Base-by-base conservation (phyloP, 495 filamentous ascomycete species). In the Parachaetomium inaequale region DNA sequence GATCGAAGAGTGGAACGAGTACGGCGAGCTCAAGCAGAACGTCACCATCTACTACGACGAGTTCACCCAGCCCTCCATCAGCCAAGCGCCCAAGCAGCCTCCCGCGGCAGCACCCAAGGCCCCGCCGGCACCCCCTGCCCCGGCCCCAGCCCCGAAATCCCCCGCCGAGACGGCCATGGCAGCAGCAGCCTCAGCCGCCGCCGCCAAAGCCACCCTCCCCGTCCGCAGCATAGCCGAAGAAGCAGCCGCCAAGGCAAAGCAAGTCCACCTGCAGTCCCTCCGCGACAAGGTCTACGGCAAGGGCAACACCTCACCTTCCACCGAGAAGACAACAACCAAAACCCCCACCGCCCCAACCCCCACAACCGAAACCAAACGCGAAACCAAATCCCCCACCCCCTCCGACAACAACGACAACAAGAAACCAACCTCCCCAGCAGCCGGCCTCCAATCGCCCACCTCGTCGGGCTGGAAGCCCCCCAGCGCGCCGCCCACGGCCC, bases 1-100 rank as follows among this genome's bases (percentile, higher is more conserved):
- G 70, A 84, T 96, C 59, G 94, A 98, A 78, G 94, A 98, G 71
- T 98, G 95, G 95, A 98, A 98, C 76, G 94, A 98, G 68, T 96
- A 93, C 70, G 93, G 90, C 70, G 94, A 98, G 78, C 82, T 98
- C 58, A 93, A 94, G 72, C 84, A 94, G 72, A 84, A 90, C 62
- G 80, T 97, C 58, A 87, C 71, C 46, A 76, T 83, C 66, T 78
- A 77, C 75, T 78, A 79, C 74, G 70, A 85, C 79, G 66, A 84
- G 76, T 74, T 78, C 79, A 73, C 77, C 53, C 76, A 74, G 58
- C 81, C 70, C 29, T 71, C 63, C 72, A 80, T 66, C 70, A 69
- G 60, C 72, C 72, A 78, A 66, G 74, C 68, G 3, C 70, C 74
- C 28, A 70, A 72, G 29, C 43, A 65, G n/a, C 70, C 72, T 46